These are phyloP conservation scores for Diaporthe velutina DNA, from an alignment of 2,329 filamentous ascomycete species.

Conservation along the genomic window DNA sequence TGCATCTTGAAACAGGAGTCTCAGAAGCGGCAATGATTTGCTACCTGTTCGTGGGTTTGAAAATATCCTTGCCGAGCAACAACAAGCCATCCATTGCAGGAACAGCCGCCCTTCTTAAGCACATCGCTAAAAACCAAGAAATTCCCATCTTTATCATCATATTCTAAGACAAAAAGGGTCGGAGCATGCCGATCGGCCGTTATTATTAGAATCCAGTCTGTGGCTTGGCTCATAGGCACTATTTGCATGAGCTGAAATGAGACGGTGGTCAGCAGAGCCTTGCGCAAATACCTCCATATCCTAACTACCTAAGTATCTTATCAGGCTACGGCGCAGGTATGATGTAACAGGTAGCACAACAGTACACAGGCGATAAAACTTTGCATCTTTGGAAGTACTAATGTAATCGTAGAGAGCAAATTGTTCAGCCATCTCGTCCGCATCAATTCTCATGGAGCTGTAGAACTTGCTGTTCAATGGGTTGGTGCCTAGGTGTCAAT, in stretches of 20 bases:
- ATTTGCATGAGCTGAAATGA: neutral
- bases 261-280: slow-evolving; percentile 3
- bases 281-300: neutral
- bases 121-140: neutral
- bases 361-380: neutral
- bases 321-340: neutral
- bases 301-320: neutral
- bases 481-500: neutral
- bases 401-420: neutral
- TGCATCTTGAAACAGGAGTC: neutral
- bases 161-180: neutral
- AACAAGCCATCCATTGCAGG: neutral
- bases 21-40: neutral
- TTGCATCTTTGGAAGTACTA: neutral
- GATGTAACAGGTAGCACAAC: neutral
- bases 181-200: neutral
- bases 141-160: neutral
- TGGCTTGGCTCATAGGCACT: neutral
- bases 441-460: neutral
- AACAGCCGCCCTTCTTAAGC: neutral
- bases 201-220: neutral
- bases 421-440: neutral
- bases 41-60: neutral
- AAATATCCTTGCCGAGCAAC: neutral
- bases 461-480: neutral